Conservation (phyloP, 2,329 filamentous ascomycete species). For the Cladosporium austrohemisphaericum region DNA sequence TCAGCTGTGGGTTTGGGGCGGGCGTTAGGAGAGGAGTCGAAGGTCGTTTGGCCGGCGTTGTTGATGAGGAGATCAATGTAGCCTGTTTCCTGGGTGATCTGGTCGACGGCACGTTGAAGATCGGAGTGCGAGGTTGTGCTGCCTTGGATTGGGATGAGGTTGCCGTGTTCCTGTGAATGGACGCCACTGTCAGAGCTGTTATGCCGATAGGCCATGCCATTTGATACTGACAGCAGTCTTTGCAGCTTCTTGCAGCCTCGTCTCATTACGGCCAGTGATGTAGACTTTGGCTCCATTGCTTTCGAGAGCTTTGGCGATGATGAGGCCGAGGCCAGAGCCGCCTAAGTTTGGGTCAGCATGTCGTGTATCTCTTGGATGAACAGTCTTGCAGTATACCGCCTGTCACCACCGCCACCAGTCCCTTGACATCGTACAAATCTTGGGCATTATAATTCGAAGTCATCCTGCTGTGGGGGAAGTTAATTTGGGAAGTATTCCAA, state of each 20-base stretch:
- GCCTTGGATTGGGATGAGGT: conserved; percentile 41
- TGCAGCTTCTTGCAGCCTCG: conserved; percentile 41
- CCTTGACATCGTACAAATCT: conserved; percentile 26
- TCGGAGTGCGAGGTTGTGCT: conserved; percentile 43
- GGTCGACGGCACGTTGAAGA: conserved; percentile 39
- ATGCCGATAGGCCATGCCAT: too few species aligned
- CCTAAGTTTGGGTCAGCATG: neutral
- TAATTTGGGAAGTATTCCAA: neutral
- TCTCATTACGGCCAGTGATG: conserved; percentile 42
- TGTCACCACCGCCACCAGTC: conserved; percentile 32
- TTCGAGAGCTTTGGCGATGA: conserved; percentile 41
- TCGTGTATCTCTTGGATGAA: neutral
- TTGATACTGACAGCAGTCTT: conserved; percentile 25
- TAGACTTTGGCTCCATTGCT: conserved; percentile 42
- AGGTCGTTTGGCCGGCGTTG: conserved; percentile 45
- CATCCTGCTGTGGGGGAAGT: conserved; percentile 12
- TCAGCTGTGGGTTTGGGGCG: conserved; percentile 40
- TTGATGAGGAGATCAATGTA: conserved; percentile 52
- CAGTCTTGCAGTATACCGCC: conserved; percentile 20
- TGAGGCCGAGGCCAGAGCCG: conserved; percentile 29
- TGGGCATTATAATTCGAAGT: conserved; percentile 22
- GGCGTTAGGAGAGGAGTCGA: conserved; percentile 28
- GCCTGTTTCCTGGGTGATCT: conserved; percentile 40
- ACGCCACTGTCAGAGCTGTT: too few species aligned
- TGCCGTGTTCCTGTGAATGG: conserved; percentile 29